phyloP scores from a whole-genome alignment of 495 filamentous ascomycete species.

The Friedmanniomyces simplex region DNA sequence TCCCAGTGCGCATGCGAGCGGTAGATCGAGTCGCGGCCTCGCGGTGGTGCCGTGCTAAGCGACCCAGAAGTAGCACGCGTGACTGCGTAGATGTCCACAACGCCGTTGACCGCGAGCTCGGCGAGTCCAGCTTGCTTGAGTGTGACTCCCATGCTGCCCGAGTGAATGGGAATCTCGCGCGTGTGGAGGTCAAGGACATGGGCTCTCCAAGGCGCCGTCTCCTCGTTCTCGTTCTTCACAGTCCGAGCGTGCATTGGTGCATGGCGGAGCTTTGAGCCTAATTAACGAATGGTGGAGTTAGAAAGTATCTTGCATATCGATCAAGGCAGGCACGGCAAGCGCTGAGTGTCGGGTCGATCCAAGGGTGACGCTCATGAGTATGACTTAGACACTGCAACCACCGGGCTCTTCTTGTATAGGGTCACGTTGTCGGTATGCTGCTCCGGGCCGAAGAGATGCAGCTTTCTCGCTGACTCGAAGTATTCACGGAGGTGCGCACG shows the following conservation, averaged over 20 bases:
- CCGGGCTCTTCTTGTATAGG: slow-evolving; percentile 3
- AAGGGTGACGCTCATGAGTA: too few species aligned
- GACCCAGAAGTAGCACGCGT: slow-evolving; percentile 21
- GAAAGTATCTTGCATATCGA: too few species aligned
- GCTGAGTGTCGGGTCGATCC: too few species aligned
- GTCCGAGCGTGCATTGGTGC: slow-evolving; percentile 1
- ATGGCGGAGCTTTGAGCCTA: slow-evolving; percentile 14
- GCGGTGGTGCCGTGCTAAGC: not conserved
- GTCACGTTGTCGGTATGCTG: not conserved
- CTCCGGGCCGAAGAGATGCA: not conserved
- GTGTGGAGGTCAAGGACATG: slow-evolving; percentile 20
- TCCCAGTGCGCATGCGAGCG: slow-evolving; percentile 13
- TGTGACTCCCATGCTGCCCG: slow-evolving; percentile 7
- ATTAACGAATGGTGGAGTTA: not conserved
- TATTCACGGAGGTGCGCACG: slow-evolving; percentile 1
- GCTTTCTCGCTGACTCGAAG: slow-evolving; percentile 1
- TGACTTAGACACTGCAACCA: too few species aligned
- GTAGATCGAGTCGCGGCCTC: slow-evolving; percentile 3
- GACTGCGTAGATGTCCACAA: slow-evolving; percentile 27
- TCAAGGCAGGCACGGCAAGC: too few species aligned
- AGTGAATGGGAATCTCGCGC: slow-evolving; percentile 18
- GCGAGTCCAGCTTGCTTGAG: slow-evolving; percentile 13
- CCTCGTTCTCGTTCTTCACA: not conserved
- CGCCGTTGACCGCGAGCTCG: slow-evolving; percentile 21
- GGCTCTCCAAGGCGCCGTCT: slow-evolving; percentile 9